A percentile compares a stretch with the other conserved stretches of the same genome.
phyloP scores from a whole-genome alignment of 2,329 filamentous ascomycete genomes.

The Monosporascus sp. region DNA sequence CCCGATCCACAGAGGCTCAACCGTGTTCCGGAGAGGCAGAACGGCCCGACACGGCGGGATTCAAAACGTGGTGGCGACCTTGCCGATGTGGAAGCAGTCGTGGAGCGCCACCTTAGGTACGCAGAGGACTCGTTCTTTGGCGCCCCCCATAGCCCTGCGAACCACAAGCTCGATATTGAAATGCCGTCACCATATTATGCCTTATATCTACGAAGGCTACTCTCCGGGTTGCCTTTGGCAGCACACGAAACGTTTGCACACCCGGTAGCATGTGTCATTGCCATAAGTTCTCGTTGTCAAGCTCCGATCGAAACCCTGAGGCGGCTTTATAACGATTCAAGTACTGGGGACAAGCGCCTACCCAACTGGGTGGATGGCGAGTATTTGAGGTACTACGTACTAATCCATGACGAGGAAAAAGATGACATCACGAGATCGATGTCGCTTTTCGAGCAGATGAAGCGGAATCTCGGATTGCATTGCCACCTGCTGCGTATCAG shows the following conservation, averaged over 20 bases:
- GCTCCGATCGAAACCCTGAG: constrained; percentile 83
- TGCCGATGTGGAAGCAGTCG: constrained; percentile 70
- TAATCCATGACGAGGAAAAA: constrained; percentile 93
- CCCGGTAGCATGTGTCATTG: constrained; percentile 89
- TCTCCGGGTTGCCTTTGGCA: constrained; percentile 72
- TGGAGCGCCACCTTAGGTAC: constrained; percentile 73
- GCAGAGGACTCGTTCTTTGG: constrained; percentile 57
- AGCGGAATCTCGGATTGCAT: constrained; percentile 92
- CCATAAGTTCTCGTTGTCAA: constrained; percentile 83
- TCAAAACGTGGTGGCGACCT: constrained; percentile 38
- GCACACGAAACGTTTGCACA: constrained; percentile 93
- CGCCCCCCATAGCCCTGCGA: constrained; percentile 32
- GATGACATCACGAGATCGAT: constrained; percentile 91
- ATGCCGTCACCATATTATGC: constrained; percentile 75
- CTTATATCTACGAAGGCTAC: constrained; percentile 74
- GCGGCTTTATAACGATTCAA: constrained; percentile 80
- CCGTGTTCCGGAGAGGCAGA: constrained; percentile 21
- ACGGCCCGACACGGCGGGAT: constrained; percentile 8
- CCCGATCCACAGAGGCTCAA: constrained; percentile 18
- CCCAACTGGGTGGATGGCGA: constrained; percentile 87
- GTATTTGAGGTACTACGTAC: constrained; percentile 90
- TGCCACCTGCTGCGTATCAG: constrained; percentile 86
- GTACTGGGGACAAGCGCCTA: constrained; percentile 64
- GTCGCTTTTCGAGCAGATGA: constrained; percentile 95
- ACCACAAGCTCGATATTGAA: constrained; percentile 39